These are phyloP conservation scores for Acanthochlamys bracteata DNA, from an alignment of 106 monocot genomes.

Conservation along the genomic window DNA sequence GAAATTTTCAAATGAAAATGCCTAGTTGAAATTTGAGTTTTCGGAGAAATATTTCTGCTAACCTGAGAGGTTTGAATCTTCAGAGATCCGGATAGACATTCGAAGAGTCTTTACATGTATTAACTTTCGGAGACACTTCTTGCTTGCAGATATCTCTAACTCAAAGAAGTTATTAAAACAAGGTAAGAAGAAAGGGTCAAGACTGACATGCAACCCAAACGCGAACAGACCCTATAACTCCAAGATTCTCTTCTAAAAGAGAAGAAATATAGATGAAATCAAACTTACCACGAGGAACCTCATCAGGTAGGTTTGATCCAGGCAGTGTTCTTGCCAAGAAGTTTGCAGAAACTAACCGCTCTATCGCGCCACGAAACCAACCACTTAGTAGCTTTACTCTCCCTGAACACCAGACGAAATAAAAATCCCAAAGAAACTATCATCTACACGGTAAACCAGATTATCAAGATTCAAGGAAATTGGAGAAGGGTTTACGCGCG, in stretches of 20 bases:
- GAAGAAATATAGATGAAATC: background rate
- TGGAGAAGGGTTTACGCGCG: too few relatives aligned
- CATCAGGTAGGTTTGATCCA: constrained; percentile 28
- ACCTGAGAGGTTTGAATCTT: constrained; percentile 75
- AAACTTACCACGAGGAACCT: constrained; percentile 42
- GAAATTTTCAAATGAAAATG: too few relatives aligned
- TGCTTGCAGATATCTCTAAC: constrained; percentile 59
- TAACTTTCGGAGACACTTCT: constrained; percentile 57
- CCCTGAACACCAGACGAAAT: constrained; percentile 12
- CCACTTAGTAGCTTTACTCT: constrained; percentile 59
- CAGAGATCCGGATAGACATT: constrained; percentile 52
- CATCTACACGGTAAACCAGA: too few relatives aligned
- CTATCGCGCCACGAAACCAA: constrained; percentile 83
- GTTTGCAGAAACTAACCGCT: constrained; percentile 48
- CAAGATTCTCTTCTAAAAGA: background rate
- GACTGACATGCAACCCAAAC: constrained; percentile 46
- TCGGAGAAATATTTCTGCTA: background rate
- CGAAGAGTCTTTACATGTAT: constrained; percentile 60
- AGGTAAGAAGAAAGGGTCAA: constrained; percentile 71
- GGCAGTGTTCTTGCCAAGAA: constrained; percentile 55
- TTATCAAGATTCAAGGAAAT: too few relatives aligned
- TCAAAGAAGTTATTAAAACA: constrained; percentile 54
- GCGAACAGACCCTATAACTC: background rate
- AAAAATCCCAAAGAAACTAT: too few relatives aligned
- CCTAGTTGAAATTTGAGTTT: too few relatives aligned